Percentiles rank a stretch among this genome's conserved stretches.
phyloP scores from a whole-genome alignment of 2,329 filamentous ascomycete genomes.

The Zarea fungicola region DNA sequence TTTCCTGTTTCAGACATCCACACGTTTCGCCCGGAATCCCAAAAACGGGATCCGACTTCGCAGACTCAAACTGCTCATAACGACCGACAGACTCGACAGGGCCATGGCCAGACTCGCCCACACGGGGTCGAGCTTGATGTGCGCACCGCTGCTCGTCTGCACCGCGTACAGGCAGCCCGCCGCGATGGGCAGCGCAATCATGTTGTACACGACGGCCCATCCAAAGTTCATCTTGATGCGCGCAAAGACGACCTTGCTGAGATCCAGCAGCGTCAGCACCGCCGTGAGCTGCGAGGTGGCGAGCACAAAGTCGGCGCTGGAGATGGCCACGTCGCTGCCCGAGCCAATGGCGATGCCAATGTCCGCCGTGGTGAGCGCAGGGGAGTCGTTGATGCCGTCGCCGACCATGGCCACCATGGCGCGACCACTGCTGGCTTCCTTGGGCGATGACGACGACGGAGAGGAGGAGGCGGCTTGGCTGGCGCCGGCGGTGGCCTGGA shows the following conservation, averaged over 20 bases:
- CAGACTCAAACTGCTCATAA: slow-evolving; percentile 73
- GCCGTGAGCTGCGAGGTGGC: slow-evolving; percentile 65
- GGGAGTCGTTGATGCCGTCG: slow-evolving; percentile 85
- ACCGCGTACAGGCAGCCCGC: slow-evolving; percentile 70
- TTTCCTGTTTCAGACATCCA: too few species aligned
- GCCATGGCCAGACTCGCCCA: slow-evolving; percentile 95
- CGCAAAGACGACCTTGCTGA: slow-evolving; percentile 67
- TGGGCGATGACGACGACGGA: too few species aligned
- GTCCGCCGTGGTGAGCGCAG: slow-evolving; percentile 73
- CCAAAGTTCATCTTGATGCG: slow-evolving; percentile 80
- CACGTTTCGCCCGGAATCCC: slow-evolving; percentile 36
- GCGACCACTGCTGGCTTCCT: slow-evolving; percentile 26
- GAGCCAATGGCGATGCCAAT: slow-evolving; percentile 80
- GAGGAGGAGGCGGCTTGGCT: too few species aligned
- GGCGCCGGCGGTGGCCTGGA: slow-evolving; percentile 49
- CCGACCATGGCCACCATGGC: slow-evolving; percentile 75
- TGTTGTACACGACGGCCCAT: slow-evolving; percentile 81
- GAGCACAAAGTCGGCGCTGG: slow-evolving; percentile 75
- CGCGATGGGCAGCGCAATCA: slow-evolving; percentile 71
- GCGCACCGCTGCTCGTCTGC: slow-evolving; percentile 39
- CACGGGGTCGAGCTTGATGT: slow-evolving; percentile 65
- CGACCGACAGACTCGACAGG: slow-evolving; percentile 82
- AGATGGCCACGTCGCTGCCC: slow-evolving; percentile 79
- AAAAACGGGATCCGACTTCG: slow-evolving; percentile 42
- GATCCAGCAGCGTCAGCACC: slow-evolving; percentile 66